Evolutionary conservation across 768 basidiomycete genomes (phyloP), one percentile per base, ranked within the genome.

Genomic region (Mrakia hoshinonis): DNA sequence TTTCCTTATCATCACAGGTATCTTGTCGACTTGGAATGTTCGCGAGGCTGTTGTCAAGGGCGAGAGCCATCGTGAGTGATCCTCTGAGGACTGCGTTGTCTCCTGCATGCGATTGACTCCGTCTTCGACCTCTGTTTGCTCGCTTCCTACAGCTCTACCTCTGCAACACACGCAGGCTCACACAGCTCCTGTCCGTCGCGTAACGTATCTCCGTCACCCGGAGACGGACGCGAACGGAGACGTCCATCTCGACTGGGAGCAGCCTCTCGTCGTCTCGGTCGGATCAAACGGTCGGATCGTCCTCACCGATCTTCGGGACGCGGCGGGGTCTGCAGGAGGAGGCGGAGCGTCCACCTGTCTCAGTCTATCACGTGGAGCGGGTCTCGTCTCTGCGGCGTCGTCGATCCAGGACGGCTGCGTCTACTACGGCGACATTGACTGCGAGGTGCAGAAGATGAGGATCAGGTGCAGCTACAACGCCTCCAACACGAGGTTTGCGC

Each of bases 161-260:
- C 86, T 86, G 0, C 85, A 90, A 73, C 89, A 89, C 77, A 82
- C 91, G 39, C 81, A 83, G 7, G 82, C 86, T 2, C 92, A 95
- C 75, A 89, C 91, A 75, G 88, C 88, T 38, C 87, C 90, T 3
- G 85, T 95, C 66, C 87, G 89, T 20, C 83, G 87, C 0, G 77
- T 96, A 9, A 79, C 85, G 0, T 94, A 90, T 89, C 83, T 91
- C 60, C 85, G 85, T 22, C 83, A 85, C 0, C 91, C 91, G 2
- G 84, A 85, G 0, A 67, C 73, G 20, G 74, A 76, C 26, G 61
- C 68, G 0, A 26, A 67, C 1, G 74, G 75, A 10, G 36, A 75
- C 0, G 79, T 82, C 5, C 81, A 81, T 11, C 75, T 81, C 0
- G 82, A 84, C 39, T 82, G 81, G 54, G 84, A 90, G 62, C 72